Evolutionary conservation across 176 grass and related monocot genomes (phyloP).

Genomic region (Raddia guianensis): DNA sequence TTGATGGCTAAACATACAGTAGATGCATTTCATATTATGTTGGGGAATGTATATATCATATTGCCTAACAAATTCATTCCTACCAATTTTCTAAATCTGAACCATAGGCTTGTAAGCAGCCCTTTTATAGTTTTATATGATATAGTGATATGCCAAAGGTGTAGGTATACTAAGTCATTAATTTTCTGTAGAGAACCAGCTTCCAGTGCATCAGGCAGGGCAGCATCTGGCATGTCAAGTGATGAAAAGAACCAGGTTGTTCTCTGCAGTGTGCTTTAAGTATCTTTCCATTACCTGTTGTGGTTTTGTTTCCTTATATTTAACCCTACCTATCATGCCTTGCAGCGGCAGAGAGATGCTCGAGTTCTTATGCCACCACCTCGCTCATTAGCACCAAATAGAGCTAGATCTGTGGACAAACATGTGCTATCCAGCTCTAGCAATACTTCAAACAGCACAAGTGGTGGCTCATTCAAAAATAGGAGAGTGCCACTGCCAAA

Average conservation of each 20-base stretch:
- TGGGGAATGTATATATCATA: background rate
- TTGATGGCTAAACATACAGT: slow-evolving; percentile 1
- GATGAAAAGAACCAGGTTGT: slow-evolving; percentile 98
- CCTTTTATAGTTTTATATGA: background rate
- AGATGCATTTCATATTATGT: slow-evolving; percentile 11
- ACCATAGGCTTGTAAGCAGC: background rate
- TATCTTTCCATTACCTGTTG: slow-evolving; percentile 16
- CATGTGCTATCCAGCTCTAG: slow-evolving; percentile 62
- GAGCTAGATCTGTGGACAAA: slow-evolving; percentile 61
- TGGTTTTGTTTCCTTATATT: slow-evolving; percentile 18
- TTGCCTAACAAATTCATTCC: background rate
- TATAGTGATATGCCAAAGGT: background rate
- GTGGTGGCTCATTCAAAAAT: slow-evolving; percentile 50
- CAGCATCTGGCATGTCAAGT: slow-evolving; percentile 88
- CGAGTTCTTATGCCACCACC: slow-evolving; percentile 97
- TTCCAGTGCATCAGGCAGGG: slow-evolving; percentile 87
- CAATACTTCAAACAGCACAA: slow-evolving; percentile 70
- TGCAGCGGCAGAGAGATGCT: slow-evolving; percentile 80
- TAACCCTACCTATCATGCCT: slow-evolving; percentile 3
- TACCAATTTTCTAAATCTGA: background rate
- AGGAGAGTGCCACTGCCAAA: slow-evolving; percentile 47
- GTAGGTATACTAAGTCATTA: slow-evolving; percentile 37
- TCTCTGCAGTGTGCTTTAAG: slow-evolving; percentile 9
- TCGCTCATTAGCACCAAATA: slow-evolving; percentile 74
- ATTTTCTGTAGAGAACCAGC: slow-evolving; percentile 73